phyloP scores from a whole-genome alignment of 306 rosid genomes.

The Lathyrus sativus region DNA sequence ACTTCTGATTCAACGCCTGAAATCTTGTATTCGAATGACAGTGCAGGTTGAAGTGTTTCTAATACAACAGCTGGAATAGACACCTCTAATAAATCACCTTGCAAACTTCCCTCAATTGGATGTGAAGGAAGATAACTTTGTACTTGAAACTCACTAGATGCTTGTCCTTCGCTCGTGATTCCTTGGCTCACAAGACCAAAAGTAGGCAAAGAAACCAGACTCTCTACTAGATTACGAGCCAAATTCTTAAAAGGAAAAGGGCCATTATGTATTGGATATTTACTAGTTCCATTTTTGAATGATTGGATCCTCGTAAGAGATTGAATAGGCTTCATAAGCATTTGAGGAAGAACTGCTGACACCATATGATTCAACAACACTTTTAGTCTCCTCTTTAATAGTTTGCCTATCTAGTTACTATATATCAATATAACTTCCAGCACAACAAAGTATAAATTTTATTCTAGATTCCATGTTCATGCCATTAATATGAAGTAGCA shows the following conservation, averaged over 20 bases:
- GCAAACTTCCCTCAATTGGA: conserved; percentile 42
- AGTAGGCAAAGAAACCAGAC: conserved; percentile 47
- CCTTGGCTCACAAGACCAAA: conserved; percentile 50
- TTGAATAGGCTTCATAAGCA: conserved; percentile 53
- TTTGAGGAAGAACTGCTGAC: conserved; percentile 46
- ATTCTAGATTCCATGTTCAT: conserved; percentile 65
- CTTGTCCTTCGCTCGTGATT: conserved; percentile 43
- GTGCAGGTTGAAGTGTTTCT: conserved; percentile 43
- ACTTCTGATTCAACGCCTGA: conserved; percentile 37
- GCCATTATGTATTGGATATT: conserved; percentile 51
- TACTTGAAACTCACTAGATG: conserved; percentile 43
- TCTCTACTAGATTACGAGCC: conserved; percentile 42
- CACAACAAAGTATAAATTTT: conserved; percentile 53
- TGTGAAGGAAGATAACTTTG: conserved; percentile 46
- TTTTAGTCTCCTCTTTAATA: conserved; percentile 60
- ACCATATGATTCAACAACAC: conserved; percentile 54
- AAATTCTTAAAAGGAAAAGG: conserved; percentile 46
- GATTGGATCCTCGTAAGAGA: conserved; percentile 48
- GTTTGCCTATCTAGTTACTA: conserved; percentile 60
- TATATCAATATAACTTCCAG: conserved; percentile 56
- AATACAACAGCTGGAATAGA: conserved; percentile 41
- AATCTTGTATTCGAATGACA: conserved; percentile 52
- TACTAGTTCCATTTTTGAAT: conserved; percentile 46
- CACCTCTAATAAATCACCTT: conserved; percentile 46
- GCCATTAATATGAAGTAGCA: conserved; percentile 84